phyloP scores from a whole-genome alignment of 345 rosid genomes.

The Gynandropsis gynandra region DNA sequence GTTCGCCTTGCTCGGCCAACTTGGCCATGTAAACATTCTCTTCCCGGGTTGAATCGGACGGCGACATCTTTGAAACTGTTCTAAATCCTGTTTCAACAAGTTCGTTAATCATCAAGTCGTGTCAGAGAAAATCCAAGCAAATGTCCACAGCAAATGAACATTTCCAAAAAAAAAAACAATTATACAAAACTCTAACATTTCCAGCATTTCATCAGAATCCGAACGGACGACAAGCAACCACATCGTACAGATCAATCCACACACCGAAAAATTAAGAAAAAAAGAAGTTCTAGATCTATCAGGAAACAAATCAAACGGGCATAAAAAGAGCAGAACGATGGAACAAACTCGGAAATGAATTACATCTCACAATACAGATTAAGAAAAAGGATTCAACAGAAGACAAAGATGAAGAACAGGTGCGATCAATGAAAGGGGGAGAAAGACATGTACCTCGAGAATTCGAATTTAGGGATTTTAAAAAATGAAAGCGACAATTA shows the following conservation, averaged over 20 bases:
- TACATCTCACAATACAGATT: slow-evolving; percentile 21
- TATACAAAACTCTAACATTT: not conserved
- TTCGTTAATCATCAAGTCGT: not conserved
- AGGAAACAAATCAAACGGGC: not conserved
- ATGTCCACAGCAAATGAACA: not conserved
- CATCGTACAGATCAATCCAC: not conserved
- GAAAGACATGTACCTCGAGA: slow-evolving; percentile 10
- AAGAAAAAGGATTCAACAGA: not conserved
- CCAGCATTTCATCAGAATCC: slow-evolving; percentile 1
- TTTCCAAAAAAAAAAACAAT: not conserved
- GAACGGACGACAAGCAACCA: not conserved
- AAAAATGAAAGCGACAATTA: not conserved
- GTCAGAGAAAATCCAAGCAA: not conserved
- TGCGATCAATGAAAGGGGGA: not conserved
- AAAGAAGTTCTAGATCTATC: slow-evolving; percentile 23
- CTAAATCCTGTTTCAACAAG: slow-evolving; percentile 7
- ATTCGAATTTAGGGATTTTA: slow-evolving; percentile 16
- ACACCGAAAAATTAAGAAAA: slow-evolving; percentile 1
- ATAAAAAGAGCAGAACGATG: not conserved
- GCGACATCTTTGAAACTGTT: slow-evolving; percentile 44
- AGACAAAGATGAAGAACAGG: not conserved
- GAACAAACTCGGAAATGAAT: slow-evolving; percentile 2
- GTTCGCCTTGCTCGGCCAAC: slow-evolving; percentile 96
- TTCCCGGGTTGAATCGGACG: slow-evolving; percentile 67
- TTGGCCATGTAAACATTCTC: slow-evolving; percentile 93